phyloP scores from a whole-genome alignment of 2,329 filamentous ascomycete genomes.

The Tolypocladium guangdongense region DNA sequence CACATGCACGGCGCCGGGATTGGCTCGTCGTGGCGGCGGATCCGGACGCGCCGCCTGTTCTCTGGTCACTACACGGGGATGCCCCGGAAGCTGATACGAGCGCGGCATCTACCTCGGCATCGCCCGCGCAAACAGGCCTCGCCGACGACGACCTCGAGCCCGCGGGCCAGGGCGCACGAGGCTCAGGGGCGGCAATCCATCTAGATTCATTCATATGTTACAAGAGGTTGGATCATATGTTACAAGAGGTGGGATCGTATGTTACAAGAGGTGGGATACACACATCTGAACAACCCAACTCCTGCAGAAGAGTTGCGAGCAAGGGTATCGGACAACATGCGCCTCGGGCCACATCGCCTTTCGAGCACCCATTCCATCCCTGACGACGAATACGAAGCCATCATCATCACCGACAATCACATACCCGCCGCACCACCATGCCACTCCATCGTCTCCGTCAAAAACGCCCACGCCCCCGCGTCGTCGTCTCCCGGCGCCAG shows the following conservation, averaged over 20 bases:
- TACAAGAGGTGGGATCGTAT: not conserved
- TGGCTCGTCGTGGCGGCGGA: not conserved
- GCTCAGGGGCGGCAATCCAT: not conserved
- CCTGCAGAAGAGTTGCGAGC: not conserved
- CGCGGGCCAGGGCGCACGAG: not conserved
- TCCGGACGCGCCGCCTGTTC: not conserved
- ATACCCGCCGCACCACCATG: constrained; percentile 4
- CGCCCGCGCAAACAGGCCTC: not conserved
- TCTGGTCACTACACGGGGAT: too few species aligned
- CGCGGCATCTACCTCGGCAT: not conserved
- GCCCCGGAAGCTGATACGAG: too few species aligned
- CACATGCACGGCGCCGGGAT: too few species aligned
- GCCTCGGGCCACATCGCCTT: not conserved
- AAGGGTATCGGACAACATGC: not conserved
- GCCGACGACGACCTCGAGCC: not conserved
- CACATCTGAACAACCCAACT: not conserved
- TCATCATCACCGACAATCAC: not conserved
- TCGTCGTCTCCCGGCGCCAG: constrained; percentile 10
- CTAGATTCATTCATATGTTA: not conserved
- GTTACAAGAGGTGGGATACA: not conserved
- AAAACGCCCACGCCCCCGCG: constrained; percentile 19
- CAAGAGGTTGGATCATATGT: not conserved
- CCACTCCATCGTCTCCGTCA: constrained; percentile 17
- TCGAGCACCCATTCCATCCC: not conserved
- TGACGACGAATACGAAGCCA: not conserved